Base-by-base conservation (phyloP, 139 green algal species). In the Dunaliella primolecta region DNA sequence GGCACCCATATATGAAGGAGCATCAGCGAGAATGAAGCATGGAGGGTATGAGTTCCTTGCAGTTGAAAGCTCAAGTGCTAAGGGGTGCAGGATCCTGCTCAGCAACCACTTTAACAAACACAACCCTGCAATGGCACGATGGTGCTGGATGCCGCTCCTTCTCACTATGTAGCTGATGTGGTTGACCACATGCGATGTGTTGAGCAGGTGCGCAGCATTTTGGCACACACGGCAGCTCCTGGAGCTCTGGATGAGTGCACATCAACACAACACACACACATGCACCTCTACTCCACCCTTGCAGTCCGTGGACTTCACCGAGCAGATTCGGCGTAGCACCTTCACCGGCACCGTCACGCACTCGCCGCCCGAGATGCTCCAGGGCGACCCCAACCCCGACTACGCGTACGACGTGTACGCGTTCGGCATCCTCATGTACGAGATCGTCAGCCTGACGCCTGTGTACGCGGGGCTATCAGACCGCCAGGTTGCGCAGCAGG, bases 311-410 rank as follows among this genome's bases (percentile, higher is more conserved):
- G 77, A 79, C 56, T 31, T 81, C 11, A 72, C 55, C 1, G 77
- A 81, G 80, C 31, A 82, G 56, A 78, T 84, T 32, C 80, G 80
- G 20, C 80, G 80, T 31, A 21, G 55, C 1, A 84, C 80, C 80
- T 84, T 84, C 36, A 79, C 82, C 0, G 86, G 86, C 29, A 89
- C 86, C 2, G 37, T 84, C 20, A 89, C 82, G 1, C 86, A 89
- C 80, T 81, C 83, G 33, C 36, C 86, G 0, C 86, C 86, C 7
- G 86, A 89, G 83, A 86, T 81, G 36, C 36, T 89, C 25, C 57
- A 35, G 56, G 79, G 64, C 64, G 78, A 84, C 75, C 78, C 78
- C 77, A 76, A 84, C 57, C 71, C 80, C 2, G 55, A 55, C 29
- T 84, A 76, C 70, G 30, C 33, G 2, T 83, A 82, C 27, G 85